phyloP scores from a whole-genome alignment of 495 filamentous ascomycete species.

The Hypomontagnella monticulosa region DNA sequence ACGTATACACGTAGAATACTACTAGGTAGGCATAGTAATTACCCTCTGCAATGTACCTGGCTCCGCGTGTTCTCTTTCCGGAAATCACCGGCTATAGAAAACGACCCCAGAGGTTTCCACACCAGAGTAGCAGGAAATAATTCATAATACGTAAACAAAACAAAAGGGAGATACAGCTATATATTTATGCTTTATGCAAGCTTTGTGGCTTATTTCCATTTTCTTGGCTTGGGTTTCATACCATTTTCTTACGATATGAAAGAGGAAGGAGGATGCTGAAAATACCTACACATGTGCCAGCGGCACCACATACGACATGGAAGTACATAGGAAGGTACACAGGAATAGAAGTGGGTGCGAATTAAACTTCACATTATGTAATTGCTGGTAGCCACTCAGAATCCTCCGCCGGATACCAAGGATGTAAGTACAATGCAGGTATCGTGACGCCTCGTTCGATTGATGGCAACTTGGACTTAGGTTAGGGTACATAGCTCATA shows the following conservation, averaged over 20 bases:
- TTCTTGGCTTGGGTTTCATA: no score
- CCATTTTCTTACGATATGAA: no score
- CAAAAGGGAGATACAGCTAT: no score
- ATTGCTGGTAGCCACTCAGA: neutral
- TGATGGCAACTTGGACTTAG: neutral
- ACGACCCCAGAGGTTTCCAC: neutral
- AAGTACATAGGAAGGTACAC: neutral
- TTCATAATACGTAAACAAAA: neutral
- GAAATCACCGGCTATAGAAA: slow-evolving; percentile 2
- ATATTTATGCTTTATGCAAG: no score
- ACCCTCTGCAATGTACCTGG: neutral
- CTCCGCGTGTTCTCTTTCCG: slow-evolving; percentile 16
- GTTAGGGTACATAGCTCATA: neutral
- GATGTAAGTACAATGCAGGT: neutral
- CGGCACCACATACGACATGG: no score
- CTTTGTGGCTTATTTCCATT: no score
- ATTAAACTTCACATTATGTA: no score
- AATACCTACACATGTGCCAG: no score
- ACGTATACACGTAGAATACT: neutral
- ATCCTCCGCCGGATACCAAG: slow-evolving; percentile 2
- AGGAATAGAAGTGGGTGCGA: no score
- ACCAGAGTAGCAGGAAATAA: neutral
- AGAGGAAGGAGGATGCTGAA: no score
- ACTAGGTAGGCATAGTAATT: slow-evolving; percentile 1
- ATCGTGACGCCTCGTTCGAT: slow-evolving; percentile 4